Evolutionary conservation across 1,284 basidiomycete species (phyloP), one percentile per base, ranked within the genome.

Genomic region (Fomitopsis schrenkii): DNA sequence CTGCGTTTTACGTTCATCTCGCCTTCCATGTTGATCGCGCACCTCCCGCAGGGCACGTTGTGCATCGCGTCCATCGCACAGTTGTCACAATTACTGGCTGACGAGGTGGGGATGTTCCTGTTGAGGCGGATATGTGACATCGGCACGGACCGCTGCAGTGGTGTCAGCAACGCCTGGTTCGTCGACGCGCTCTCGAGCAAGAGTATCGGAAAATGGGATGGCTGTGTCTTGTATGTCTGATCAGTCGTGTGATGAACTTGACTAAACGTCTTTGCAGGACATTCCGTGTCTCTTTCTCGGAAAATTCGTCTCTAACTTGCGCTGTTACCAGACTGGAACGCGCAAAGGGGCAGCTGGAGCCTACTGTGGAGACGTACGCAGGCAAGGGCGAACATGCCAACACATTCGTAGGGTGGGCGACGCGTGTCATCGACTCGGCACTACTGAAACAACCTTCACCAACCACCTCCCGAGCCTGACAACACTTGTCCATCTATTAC

Each of bases 161-260:
- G 72, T 50, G 76, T 84, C 19, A 83, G 81, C 50, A 88, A 86
- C 10, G 86, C 84, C 3, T 93, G 90, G 90, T 90, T 93, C 66
- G 84, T 92, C 14, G 90, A 93, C 67, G 71, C 84, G 55, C 72
- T 83, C 50, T 79, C 79, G 54, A 83, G 84, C 53, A 80, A 84
- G 60, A 87, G 85, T 59, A 82, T 93, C n/a, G 90, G 88, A 10
- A 80, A 88, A 66, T 92, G 90, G 90, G 90, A 92, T 64, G 87
- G 89, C 5, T 86, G 83, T 64, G 83, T 87, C 33, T 65, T 92
- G 90, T 92, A 68, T 72, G 90, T 58, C 46, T 55, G 33, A 38
- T 10, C 33, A 28, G 40, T 3, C n/a, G 28, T 30, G 26, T 28
- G 10, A 14, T 57, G 7, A 30, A 10, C 38, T 14, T 14, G 48